A percentile compares a stretch with the other conserved stretches of the same genome.
These are phyloP conservation scores for Darksidea phi DNA, from an alignment of 495 filamentous ascomycete species.

Conservation along the genomic window DNA sequence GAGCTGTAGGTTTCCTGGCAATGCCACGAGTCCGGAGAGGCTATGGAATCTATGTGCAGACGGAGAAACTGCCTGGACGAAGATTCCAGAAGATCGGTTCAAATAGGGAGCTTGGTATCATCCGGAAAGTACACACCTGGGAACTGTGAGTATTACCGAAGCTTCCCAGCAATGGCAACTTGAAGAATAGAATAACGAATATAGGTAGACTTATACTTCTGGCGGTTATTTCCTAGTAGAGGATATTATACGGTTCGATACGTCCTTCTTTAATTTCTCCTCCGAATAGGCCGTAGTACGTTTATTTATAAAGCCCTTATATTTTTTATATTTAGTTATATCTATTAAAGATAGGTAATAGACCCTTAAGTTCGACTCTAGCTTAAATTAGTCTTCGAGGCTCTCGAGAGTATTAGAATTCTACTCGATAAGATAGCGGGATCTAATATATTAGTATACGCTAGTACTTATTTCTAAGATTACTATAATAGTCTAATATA, in stretches of 20 bases:
- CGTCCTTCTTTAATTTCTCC: neutral
- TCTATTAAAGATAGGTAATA: conserved; percentile 5
- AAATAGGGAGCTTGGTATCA: neutral
- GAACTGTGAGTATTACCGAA: no score
- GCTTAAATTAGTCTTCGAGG: conserved; percentile 12
- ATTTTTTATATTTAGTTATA: no score
- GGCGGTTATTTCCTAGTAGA: neutral
- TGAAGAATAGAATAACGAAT: no score
- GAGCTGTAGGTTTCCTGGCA: conserved; percentile 12
- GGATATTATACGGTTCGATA: neutral
- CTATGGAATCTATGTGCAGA: conserved; percentile 7
- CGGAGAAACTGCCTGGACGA: conserved; percentile 8
- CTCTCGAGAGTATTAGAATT: conserved; percentile 17
- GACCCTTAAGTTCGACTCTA: conserved; percentile 7
- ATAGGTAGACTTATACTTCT: neutral
- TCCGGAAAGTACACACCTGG: neutral
- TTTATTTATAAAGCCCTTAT: no score
- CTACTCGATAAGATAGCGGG: conserved; percentile 5
- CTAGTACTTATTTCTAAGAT: neutral
- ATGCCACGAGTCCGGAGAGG: conserved; percentile 1
- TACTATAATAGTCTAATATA: conserved; percentile 3
- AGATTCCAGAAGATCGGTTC: conserved; percentile 7
- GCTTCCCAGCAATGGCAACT: no score
- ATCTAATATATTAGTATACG: conserved; percentile 17
- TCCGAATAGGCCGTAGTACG: neutral